Percentiles rank a stretch among this genome's conserved stretches.
phyloP scores from a whole-genome alignment of 257 asterid species.

The Fraxinus excelsior region DNA sequence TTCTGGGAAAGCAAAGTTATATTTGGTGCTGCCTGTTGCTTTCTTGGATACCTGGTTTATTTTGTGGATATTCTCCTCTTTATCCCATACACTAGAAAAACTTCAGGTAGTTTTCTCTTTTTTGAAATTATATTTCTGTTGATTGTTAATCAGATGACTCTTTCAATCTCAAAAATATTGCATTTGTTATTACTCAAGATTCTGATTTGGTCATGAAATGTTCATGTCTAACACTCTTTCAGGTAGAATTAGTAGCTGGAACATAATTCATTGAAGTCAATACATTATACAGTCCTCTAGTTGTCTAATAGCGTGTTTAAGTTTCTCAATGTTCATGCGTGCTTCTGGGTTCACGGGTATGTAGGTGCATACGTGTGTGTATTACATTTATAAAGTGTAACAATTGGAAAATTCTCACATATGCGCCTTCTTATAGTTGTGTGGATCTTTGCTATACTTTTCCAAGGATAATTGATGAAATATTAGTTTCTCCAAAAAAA shows the following conservation, averaged over 20 bases:
- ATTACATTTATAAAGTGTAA: background rate
- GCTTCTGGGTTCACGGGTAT: background rate
- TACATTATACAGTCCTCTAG: background rate
- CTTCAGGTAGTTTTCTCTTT: slow-evolving; percentile 64
- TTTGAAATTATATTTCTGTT: background rate
- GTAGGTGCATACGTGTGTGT: background rate
- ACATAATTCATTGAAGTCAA: background rate
- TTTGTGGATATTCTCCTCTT: slow-evolving; percentile 91
- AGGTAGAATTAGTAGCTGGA: background rate
- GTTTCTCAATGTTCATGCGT: background rate
- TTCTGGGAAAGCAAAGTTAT: slow-evolving; percentile 82
- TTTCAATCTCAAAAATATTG: background rate
- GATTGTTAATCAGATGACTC: background rate
- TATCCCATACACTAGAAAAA: slow-evolving; percentile 91
- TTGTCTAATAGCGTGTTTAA: background rate
- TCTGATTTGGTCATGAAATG: background rate
- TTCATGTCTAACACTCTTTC: background rate
- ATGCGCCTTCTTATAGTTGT: no score
- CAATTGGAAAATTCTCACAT: no score
- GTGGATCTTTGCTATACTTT: no score
- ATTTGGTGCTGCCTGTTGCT: slow-evolving; percentile 90
- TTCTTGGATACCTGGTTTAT: slow-evolving; percentile 87
- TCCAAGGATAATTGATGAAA: no score
- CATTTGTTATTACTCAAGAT: background rate
- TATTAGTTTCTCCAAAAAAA: no score